Conservation (phyloP, 73 alveolate species). For the Symbiodinium natans region DNA sequence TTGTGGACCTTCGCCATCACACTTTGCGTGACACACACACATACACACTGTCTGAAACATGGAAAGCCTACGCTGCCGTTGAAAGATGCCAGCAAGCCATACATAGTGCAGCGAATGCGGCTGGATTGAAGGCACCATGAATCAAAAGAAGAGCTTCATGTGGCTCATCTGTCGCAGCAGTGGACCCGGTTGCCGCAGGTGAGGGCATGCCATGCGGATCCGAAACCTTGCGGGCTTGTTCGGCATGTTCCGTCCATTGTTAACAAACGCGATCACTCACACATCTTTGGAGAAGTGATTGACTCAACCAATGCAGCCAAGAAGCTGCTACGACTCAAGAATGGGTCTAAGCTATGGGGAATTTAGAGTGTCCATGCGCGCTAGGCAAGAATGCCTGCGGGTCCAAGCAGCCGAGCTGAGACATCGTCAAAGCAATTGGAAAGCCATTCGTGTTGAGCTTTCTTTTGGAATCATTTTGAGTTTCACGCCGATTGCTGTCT, state of each 20-base stretch:
- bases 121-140: slow-evolving; percentile 36
- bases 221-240: too few relatives aligned
- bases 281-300: too few relatives aligned
- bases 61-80: too few relatives aligned
- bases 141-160: not conserved
- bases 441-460: too few relatives aligned
- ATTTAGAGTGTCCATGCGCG: not conserved
- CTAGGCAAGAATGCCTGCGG: slow-evolving; percentile 16
- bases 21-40: not conserved
- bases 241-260: too few relatives aligned
- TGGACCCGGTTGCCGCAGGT: not conserved
- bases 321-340: not conserved
- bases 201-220: not conserved
- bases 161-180: slow-evolving; percentile 3
- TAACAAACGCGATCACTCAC: too few relatives aligned
- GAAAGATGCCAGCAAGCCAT: too few relatives aligned
- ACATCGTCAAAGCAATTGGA: not conserved
- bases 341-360: not conserved
- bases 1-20: not conserved
- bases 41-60: not conserved
- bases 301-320: too few relatives aligned
- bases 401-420: not conserved
- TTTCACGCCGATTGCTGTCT: not conserved
- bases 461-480: too few relatives aligned
- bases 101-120: not conserved